phyloP scores from a whole-genome alignment of 78 protist species.

The Bodo saltans region DNA sequence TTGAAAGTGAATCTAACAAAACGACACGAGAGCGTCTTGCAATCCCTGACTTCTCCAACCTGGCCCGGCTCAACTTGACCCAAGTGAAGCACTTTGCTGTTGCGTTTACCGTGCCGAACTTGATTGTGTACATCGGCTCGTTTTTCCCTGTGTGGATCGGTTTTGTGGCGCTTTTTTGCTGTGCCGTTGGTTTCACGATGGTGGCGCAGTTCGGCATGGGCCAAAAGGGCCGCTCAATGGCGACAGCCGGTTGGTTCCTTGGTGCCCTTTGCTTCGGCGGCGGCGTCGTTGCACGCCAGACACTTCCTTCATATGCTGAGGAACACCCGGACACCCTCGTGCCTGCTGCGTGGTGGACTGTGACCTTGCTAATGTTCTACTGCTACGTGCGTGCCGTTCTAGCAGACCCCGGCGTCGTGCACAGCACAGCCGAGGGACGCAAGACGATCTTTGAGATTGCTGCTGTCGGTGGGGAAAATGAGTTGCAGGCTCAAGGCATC shows the following conservation, averaged over 20 bases:
- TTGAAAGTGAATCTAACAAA: neutral
- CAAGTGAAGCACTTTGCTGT: neutral
- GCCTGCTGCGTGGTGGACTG: neutral
- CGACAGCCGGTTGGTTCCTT: conserved; percentile 1
- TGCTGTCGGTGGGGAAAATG: neutral
- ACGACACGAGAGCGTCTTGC: neutral
- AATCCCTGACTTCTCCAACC: neutral
- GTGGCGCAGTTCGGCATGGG: neutral
- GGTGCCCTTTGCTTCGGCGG: conserved; percentile 12
- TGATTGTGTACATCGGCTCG: neutral
- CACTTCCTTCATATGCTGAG: neutral
- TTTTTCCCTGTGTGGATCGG: conserved; percentile 2
- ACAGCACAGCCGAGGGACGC: neutral
- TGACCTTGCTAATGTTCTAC: neutral
- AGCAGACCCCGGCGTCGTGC: conserved; percentile 15
- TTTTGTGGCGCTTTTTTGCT: neutral
- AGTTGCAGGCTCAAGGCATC: neutral
- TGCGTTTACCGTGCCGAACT: neutral
- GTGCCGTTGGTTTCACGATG: neutral
- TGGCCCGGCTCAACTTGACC: neutral
- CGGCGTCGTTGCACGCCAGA: neutral
- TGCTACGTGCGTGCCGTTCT: neutral
- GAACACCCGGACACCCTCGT: neutral
- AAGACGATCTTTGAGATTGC: neutral
- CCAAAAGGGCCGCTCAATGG: neutral